Percentiles rank a stretch among this genome's conserved stretches.
phyloP scores from a whole-genome alignment of 805 yeast genomes.

The Candida coleopterorum region DNA sequence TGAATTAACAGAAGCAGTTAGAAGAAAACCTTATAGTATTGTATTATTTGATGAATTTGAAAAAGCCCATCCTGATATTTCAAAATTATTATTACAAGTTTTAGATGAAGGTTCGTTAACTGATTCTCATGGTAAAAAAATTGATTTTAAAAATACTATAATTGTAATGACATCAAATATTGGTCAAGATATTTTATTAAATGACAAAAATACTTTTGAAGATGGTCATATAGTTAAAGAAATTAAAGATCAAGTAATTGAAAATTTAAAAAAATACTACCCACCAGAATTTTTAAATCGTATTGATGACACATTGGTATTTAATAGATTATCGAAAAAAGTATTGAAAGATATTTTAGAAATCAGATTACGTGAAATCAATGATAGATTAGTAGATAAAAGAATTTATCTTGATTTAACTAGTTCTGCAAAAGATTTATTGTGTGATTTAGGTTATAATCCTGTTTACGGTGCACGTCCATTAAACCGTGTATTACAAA shows the following conservation, averaged over 20 bases:
- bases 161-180: conserved; percentile 96
- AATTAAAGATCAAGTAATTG: conserved; percentile 56
- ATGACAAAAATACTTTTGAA: conserved; percentile 55
- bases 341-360: conserved; percentile 80
- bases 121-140: conserved; percentile 90
- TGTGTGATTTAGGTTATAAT: conserved; percentile 85
- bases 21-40: conserved; percentile 92
- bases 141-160: conserved; percentile 91
- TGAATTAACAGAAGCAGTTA: conserved; percentile 91
- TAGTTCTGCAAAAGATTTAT: conserved; percentile 67
- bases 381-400: conserved; percentile 71
- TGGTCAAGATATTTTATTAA: conserved; percentile 83
- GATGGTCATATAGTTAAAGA: conserved; percentile 54
- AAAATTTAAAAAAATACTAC: conserved; percentile 64
- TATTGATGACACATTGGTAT: conserved; percentile 88
- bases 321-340: conserved; percentile 78
- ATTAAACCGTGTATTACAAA: conserved; percentile 83
- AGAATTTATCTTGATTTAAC: conserved; percentile 58
- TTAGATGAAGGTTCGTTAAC: conserved; percentile 93
- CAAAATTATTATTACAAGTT: conserved; percentile 85
- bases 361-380: conserved; percentile 76
- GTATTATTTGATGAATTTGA: conserved; percentile 94
- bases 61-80: conserved; percentile 94
- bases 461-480: conserved; percentile 95
- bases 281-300: conserved; percentile 96